Evolutionary conservation across 805 yeast species (phyloP).

Genomic region (Candida ovalis): DNA sequence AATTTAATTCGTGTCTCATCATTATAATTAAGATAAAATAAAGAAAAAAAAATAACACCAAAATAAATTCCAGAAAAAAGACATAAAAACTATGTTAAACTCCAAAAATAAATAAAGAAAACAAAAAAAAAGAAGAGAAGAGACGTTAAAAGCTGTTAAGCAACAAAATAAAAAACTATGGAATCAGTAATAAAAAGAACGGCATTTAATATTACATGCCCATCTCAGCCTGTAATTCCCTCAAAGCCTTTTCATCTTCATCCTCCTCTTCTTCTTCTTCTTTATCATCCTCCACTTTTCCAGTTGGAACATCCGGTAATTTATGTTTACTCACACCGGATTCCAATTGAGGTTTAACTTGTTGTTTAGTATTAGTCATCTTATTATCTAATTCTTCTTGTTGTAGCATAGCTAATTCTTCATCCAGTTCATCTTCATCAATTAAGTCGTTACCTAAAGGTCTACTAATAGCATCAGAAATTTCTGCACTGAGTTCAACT

Average conservation of each 20-base stretch:
- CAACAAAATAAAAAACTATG: background rate
- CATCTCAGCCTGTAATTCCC: slow-evolving; percentile 83
- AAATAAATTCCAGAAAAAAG: background rate
- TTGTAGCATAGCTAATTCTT: slow-evolving; percentile 81
- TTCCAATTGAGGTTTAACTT: slow-evolving; percentile 27
- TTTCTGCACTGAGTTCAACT: slow-evolving; percentile 91
- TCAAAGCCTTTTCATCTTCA: slow-evolving; percentile 79
- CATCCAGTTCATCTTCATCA: slow-evolving; percentile 93
- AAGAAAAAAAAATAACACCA: background rate
- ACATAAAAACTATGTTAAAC: background rate
- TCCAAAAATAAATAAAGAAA: background rate
- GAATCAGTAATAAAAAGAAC: background rate
- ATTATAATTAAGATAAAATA: background rate
- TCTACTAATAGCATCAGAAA: slow-evolving; percentile 91
- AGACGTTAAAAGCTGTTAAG: background rate
- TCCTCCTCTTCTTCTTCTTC: slow-evolving; percentile 61
- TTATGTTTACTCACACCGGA: slow-evolving; percentile 22
- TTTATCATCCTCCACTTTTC: slow-evolving; percentile 35
- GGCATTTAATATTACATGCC: slow-evolving; percentile 44
- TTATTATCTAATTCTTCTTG: slow-evolving; percentile 71
- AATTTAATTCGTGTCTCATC: background rate
- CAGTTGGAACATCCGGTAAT: slow-evolving; percentile 46
- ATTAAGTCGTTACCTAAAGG: slow-evolving; percentile 78
- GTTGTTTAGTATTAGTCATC: slow-evolving; percentile 44
- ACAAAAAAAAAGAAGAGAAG: background rate